Evolutionary conservation across 208 protist genomes (phyloP), one percentile per base, ranked within the genome.

Genomic region (Leishmania arabica): DNA sequence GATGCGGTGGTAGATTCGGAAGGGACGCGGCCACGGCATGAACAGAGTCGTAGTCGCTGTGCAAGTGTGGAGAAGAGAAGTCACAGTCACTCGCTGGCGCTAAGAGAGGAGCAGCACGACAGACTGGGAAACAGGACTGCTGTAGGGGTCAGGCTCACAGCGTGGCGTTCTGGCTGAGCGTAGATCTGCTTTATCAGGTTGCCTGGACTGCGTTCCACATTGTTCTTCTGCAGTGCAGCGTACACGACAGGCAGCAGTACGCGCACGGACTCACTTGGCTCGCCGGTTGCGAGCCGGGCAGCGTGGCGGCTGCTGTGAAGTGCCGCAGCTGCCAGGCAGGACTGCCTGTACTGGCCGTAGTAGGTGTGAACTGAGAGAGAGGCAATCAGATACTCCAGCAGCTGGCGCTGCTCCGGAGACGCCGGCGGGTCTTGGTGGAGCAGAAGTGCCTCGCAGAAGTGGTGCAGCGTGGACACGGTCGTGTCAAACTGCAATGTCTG

Each of bases 341-440:
- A 85, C 64, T 92, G 84, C 42, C 40, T 65, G 85, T 90, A 91
- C 81, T 95, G 86, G 15, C 86, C 86, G 68, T 89, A 88, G 83
- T 87, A 85, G 24, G 88, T 94, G 82, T 89, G 86, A 27, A 95
- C 81, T 4, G 92, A 85, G 27, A 93, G 82, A 1, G 89, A 86
- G 24, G 87, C 79, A 69, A 95, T 85, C 5, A 93, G 73, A 80
- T 95, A 97, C 40, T 84, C 81, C 5, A 95, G 81, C 51, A 92
- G 74, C 8, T 77, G 80, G 3, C 75, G 83, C 83, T 97, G 94
- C 80, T 80, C 75, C 64, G 83, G 64, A 6, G 84, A 82, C 15
- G 91, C 87, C 1, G 86, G 79, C 37, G 92, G 89, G 77, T 94
- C 91, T 73, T 97, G 94, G 62, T 92, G 87, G 21, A 87, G 74